Evolutionary conservation across 2,329 filamentous ascomycete species (phyloP), one percentile per base, ranked within the genome.

Genomic region (Aaosphaeria arxii): DNA sequence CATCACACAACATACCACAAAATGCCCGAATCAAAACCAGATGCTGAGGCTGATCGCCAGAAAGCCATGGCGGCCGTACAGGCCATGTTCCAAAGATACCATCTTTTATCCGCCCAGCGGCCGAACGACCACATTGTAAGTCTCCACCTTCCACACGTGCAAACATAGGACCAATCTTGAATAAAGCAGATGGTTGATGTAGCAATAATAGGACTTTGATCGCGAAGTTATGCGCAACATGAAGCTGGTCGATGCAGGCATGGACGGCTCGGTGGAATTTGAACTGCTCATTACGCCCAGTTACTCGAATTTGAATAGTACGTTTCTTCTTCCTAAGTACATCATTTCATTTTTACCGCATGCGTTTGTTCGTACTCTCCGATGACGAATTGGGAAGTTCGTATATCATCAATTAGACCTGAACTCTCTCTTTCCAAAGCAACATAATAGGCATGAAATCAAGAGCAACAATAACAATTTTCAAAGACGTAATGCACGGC

Each of bases 291-390:
- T 72, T 13, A 53, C 57, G 6, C 57, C 65, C 28, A 62, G 62
- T 33, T 70, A 67, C 45, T 70, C 67, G n/a, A 72, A 72, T 41
- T 48, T 72, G 39, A 72, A 71, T 51, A 61, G 68, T 69, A 63
- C 9, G 41, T 35, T 5, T 9, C 28, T 11, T 33, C 4, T 28
- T 5, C 11, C 2, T 7, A 24, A 40, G 7, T 11, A 40, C 40
- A 11, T 9, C 9, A 36, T 36, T 36, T 9, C 33, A 36, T 11
- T 11, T 36, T 9, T 36, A 36, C 13, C 33, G 33, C 33, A 9
- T 13, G 33, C 9, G 13, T 36, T 36, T 9, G 33, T 36, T 36
- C 9, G 9, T 36, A 13, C 9, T 36, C 9, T 36, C 9, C 33
- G 17, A 24, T 24, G 17, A 24, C 17, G 17, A 24, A 24, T 24